Evolutionary conservation across 2,329 filamentous ascomycete genomes (phyloP).

Genomic region (Aspergillus sp.): DNA sequence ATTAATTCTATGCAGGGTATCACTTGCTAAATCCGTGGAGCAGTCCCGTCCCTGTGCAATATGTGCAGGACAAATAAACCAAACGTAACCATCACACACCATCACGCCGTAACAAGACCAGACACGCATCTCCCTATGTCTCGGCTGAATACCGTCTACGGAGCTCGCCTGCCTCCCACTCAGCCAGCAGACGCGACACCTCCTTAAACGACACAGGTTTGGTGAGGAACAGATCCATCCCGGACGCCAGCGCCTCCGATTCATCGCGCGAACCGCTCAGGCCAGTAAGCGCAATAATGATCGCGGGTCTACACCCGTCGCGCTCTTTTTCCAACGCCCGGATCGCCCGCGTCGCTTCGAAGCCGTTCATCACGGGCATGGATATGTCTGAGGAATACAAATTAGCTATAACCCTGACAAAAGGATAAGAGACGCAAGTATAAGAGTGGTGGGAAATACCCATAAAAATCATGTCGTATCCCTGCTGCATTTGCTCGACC

Average conservation of each 20-base stretch:
- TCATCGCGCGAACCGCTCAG: constrained; percentile 45
- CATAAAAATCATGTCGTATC: constrained; percentile 49
- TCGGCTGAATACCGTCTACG: neutral
- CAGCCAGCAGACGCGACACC: constrained; percentile 38
- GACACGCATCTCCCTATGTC: neutral
- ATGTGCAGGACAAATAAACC: too few species aligned
- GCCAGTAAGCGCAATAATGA: constrained; percentile 48
- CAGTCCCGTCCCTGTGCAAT: constrained; percentile 4
- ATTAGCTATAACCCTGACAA: too few species aligned
- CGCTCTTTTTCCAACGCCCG: constrained; percentile 40
- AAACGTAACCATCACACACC: too few species aligned
- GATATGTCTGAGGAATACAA: constrained; percentile 41
- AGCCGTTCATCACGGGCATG: constrained; percentile 51
- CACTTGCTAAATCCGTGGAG: constrained; percentile 15
- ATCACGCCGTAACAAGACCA: neutral
- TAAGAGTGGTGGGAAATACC: constrained; percentile 15
- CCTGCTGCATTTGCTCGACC: constrained; percentile 29
- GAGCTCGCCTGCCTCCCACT: constrained; percentile 26
- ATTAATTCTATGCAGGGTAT: constrained; percentile 15
- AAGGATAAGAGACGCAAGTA: too few species aligned
- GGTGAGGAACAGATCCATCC: constrained; percentile 48
- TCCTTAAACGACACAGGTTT: constrained; percentile 48
- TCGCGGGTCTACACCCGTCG: constrained; percentile 29
- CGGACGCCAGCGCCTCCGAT: constrained; percentile 42
- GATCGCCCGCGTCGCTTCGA: constrained; percentile 48